Evolutionary conservation across 495 filamentous ascomycete species (phyloP).

Genomic region (Aspergillus ellipticus): DNA sequence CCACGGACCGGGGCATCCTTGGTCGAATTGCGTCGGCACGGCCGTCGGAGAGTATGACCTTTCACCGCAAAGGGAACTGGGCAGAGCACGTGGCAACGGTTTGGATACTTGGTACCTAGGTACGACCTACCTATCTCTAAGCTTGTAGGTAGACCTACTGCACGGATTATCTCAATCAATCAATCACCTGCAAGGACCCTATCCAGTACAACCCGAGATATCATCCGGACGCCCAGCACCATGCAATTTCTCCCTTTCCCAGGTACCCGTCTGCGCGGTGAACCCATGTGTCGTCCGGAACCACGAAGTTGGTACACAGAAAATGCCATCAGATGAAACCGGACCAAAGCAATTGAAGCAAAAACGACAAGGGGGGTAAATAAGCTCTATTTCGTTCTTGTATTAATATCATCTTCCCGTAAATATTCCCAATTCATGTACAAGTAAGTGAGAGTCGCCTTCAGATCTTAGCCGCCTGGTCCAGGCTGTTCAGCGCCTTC

Average conservation of each 20-base stretch:
- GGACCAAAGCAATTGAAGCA: not conserved
- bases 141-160: too few species aligned
- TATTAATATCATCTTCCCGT: not conserved
- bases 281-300: too few species aligned
- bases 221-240: not conserved
- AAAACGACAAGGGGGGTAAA: not conserved
- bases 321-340: not conserved
- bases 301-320: not conserved
- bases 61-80: not conserved
- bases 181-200: not conserved
- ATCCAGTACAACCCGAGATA: not conserved
- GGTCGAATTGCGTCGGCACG: not conserved
- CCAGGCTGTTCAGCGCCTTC: conserved; percentile 57
- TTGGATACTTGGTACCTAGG: too few species aligned
- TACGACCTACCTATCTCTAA: too few species aligned
- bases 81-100: not conserved
- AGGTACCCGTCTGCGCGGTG: not conserved
- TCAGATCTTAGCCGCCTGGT: conserved; percentile 37
- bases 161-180: not conserved
- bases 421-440: not conserved
- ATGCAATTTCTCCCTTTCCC: not conserved
- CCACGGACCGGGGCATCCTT: not conserved
- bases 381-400: not conserved
- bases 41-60: not conserved
- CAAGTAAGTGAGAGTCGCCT: not conserved